Conservation (phyloP, 2,329 filamentous ascomycete species). For the Ceratocystis diversiconidia region DNA sequence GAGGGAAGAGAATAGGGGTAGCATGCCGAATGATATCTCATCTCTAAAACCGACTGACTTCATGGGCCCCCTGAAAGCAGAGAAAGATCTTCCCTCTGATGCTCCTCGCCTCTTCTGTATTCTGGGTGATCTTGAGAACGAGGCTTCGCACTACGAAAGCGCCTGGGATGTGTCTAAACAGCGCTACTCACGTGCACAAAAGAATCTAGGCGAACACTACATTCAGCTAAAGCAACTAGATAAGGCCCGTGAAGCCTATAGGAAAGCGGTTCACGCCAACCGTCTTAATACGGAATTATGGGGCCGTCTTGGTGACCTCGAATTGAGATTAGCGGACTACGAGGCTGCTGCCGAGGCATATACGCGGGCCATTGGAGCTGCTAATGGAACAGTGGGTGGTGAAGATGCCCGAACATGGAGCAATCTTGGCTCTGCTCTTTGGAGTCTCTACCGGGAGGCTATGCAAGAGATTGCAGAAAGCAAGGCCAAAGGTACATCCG, state of each 20-base stretch:
- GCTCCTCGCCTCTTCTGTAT: conserved; percentile 86
- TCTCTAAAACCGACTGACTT: conserved; percentile 25
- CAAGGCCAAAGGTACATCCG: conserved; percentile 20
- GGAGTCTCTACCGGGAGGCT: conserved; percentile 49
- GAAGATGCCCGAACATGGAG: conserved; percentile 88
- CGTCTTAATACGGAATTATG: conserved; percentile 70
- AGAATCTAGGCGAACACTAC: conserved; percentile 69
- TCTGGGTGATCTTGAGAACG: conserved; percentile 71
- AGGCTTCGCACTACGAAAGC: conserved; percentile 61
- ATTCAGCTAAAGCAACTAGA: conserved; percentile 50
- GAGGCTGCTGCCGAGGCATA: conserved; percentile 72
- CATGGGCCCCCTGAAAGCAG: conserved; percentile 37
- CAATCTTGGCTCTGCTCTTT: conserved; percentile 75
- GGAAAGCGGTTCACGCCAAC: conserved; percentile 62
- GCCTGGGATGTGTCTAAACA: conserved; percentile 76
- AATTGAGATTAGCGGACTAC: conserved; percentile 63
- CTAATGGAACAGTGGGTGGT: conserved; percentile 52
- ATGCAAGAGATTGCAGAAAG: conserved; percentile 27
- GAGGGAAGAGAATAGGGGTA: conserved; percentile 32
- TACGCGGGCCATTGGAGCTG: conserved; percentile 57
- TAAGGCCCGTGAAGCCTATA: conserved; percentile 64
- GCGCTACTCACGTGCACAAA: conserved; percentile 75
- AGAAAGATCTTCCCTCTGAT: conserved; percentile 53
- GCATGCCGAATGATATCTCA: conserved; percentile 4
- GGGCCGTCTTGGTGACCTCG: conserved; percentile 81